Base-by-base conservation (phyloP, 2,329 filamentous ascomycete species). In the Neocatenulostroma microsporum region DNA sequence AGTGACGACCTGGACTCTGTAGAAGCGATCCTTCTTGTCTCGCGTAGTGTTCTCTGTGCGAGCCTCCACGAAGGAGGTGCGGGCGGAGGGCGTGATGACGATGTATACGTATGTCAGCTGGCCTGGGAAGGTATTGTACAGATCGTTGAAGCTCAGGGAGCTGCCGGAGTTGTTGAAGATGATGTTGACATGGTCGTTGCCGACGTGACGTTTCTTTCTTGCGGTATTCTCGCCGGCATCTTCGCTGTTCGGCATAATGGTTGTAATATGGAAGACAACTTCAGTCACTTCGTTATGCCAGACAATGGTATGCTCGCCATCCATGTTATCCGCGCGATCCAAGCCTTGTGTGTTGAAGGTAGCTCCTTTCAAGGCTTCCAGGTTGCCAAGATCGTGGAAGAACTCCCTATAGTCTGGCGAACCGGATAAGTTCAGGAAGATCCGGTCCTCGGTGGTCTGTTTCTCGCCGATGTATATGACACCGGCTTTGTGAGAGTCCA, bases 41-140 rank as follows among this genome's bases (percentile, higher is more conserved):
- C 58, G 57, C 11, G 62, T 60, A 62, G 69, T 40, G 66, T 63
- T 59, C 56, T 30, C 62, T 29, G 42, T 57, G 63, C 78, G 67
- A 5, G 73, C 76, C 32, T 82, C 78, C 24, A 85, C 72, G 54
- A 88, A 89, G 2, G 81, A 82, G 3, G 79, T 78, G 26, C 80
- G 74, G 4, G 86, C 88, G 44, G 88, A 84, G 0, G 91, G 91
- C 2, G 84, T 85, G 54, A 98, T 89, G 50, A 96, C 82, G 52
- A 98, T 96, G 58, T 95, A 87, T 56, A 98, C 87, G 55, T 84
- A 94, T 57, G 95, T 96, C 69, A 98, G 94, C 39, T 89, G 83
- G 0, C 87, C 93, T 1, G 86, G 86, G 51, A 98, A 94, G 14
- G 48, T 36, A 25, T 34, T 44, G 27, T 40, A 43, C 4, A 45